Evolutionary conservation across 495 filamentous ascomycete species (phyloP).

Genomic region (Neurospora sp.): DNA sequence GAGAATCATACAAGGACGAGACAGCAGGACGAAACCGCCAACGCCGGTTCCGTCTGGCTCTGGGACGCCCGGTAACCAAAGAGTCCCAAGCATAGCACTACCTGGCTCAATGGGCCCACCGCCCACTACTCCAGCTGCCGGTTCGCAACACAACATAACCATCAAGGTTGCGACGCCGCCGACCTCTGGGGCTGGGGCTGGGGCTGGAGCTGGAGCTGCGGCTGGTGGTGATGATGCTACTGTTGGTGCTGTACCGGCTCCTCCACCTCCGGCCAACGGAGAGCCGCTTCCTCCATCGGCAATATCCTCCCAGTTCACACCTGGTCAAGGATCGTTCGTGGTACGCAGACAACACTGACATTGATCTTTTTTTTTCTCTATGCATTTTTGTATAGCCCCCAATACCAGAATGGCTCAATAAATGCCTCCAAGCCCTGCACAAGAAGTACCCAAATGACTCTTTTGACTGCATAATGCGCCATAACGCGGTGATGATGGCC

Average conservation of each 20-base stretch:
- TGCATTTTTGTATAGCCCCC: constrained; percentile 46
- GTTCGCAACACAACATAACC: constrained; percentile 15
- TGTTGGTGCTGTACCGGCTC: constrained; percentile 54
- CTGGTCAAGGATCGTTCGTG: not conserved
- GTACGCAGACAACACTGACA: not conserved
- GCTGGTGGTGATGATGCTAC: not conserved
- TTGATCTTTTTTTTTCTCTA: constrained; percentile 3
- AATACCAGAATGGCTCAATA: constrained; percentile 69
- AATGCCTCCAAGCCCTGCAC: constrained; percentile 53
- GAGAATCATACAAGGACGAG: constrained; percentile 39
- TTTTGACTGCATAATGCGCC: constrained; percentile 83
- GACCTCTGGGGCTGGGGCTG: not conserved
- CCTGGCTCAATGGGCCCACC: constrained; percentile 52
- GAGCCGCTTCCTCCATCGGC: constrained; percentile 43
- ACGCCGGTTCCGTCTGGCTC: constrained; percentile 27
- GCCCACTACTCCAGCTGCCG: constrained; percentile 30
- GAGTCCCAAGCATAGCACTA: constrained; percentile 41
- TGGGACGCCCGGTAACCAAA: constrained; percentile 39
- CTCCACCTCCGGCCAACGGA: constrained; percentile 46
- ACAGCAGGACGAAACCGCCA: constrained; percentile 28
- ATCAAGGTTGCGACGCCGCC: constrained; percentile 26
- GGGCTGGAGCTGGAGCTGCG: not conserved
- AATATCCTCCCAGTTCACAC: constrained; percentile 28
- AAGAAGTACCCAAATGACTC: constrained; percentile 59
- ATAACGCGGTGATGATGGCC: constrained; percentile 56